A percentile compares a stretch with the other conserved stretches of the same genome.
These are phyloP conservation scores for Isabelozyma heimii DNA, from an alignment of 805 yeast species.

Conservation along the genomic window DNA sequence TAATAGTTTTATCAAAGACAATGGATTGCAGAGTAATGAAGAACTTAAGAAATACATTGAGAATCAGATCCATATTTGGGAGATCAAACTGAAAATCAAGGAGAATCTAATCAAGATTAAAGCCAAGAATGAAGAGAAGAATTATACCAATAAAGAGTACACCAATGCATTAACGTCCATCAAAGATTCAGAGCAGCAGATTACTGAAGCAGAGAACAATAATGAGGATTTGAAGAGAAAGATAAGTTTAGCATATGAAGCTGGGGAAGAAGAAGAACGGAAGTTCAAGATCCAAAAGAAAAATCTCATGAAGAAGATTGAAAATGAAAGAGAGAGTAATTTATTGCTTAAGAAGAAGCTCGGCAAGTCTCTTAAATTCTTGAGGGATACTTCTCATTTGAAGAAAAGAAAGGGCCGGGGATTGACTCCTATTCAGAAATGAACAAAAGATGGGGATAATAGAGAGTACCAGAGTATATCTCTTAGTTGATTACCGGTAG, in stretches of 20 bases:
- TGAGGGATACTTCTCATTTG: constrained; percentile 39
- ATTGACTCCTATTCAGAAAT: constrained; percentile 24
- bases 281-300: constrained; percentile 18
- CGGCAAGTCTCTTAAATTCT: constrained; percentile 30
- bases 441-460: background rate
- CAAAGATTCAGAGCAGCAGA: constrained; percentile 37
- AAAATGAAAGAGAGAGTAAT: constrained; percentile 19
- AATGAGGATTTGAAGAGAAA: constrained; percentile 12
- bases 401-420: constrained; percentile 43
- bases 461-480: too few relatives aligned
- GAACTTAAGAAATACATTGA: constrained; percentile 19
- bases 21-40: constrained; percentile 15
- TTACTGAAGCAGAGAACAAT: constrained; percentile 19
- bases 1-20: constrained; percentile 17
- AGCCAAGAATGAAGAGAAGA: constrained; percentile 54
- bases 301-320: constrained; percentile 17
- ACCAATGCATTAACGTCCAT: constrained; percentile 51
- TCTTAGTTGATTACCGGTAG: too few relatives aligned
- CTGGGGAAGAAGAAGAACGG: constrained; percentile 16
- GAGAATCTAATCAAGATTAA: constrained; percentile 42
- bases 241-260: constrained; percentile 15
- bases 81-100: constrained; percentile 45
- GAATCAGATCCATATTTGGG: constrained; percentile 42
- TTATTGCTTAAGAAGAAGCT: constrained; percentile 23
- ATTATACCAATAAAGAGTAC: constrained; percentile 62